Conservation (phyloP, 352 stramenopile species). For the Phytopythium montanum region DNA sequence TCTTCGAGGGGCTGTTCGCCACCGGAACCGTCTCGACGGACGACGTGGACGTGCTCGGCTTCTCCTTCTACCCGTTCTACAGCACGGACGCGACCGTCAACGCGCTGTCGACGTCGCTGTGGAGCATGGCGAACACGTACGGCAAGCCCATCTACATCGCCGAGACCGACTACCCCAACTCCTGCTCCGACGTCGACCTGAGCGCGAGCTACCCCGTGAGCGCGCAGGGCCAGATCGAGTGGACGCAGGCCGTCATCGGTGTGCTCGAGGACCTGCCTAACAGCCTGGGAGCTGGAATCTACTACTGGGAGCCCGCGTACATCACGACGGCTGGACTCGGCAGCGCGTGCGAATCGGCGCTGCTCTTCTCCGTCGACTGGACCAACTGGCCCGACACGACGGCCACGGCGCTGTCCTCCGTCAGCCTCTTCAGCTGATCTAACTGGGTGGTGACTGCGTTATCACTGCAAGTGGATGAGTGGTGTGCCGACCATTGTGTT, state of each 20-base stretch:
- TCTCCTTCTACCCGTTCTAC: conserved; percentile 34
- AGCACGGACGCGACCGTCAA: conserved; percentile 20
- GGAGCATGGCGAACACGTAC: conserved; percentile 22
- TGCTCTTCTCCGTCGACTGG: conserved; percentile 33
- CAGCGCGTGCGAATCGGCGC: conserved; percentile 21
- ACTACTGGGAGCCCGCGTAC: conserved; percentile 35
- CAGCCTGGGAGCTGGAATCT: conserved; percentile 23
- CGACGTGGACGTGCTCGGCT: conserved; percentile 28
- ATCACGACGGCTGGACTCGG: conserved; percentile 20
- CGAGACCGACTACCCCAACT: conserved; percentile 29
- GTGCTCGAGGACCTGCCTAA: conserved; percentile 20
- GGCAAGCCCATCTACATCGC: conserved; percentile 28
- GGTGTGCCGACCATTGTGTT: neutral
- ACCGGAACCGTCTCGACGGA: conserved; percentile 18
- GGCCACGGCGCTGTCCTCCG: conserved; percentile 20
- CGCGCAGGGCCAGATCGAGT: conserved; percentile 20
- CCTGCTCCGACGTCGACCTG: conserved; percentile 20
- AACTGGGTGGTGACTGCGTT: neutral
- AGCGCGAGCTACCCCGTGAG: conserved; percentile 22
- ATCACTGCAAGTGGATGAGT: neutral
- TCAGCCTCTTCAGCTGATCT: conserved; percentile 22
- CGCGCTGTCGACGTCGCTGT: conserved; percentile 22
- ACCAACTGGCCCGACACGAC: conserved; percentile 16
- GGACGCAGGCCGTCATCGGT: conserved; percentile 21
- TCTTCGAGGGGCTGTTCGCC: conserved; percentile 24